Conservation (phyloP, 331 rosid genomes). For the Prunus yedoensis region DNA sequence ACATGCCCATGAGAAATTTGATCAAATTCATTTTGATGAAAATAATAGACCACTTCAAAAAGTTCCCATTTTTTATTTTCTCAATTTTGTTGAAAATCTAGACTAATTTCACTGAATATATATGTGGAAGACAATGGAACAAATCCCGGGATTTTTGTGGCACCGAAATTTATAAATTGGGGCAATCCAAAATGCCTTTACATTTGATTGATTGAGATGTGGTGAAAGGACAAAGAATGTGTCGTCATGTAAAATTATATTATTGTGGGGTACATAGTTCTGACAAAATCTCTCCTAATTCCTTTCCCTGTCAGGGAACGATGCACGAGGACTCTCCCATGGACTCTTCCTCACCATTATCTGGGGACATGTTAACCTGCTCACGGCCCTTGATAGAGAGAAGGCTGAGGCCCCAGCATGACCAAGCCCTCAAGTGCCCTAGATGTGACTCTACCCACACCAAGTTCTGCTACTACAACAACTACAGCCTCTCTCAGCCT, state of each 20-base stretch:
- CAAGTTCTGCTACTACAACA: constrained; percentile 97
- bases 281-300: constrained; percentile 11
- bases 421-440: constrained; percentile 82
- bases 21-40: background rate
- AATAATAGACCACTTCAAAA: background rate
- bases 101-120: no score
- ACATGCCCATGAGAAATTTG: background rate
- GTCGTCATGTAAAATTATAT: background rate
- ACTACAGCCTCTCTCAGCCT: constrained; percentile 94
- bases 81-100: background rate
- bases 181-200: no score
- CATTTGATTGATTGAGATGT: background rate
- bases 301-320: constrained; percentile 46
- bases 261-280: background rate
- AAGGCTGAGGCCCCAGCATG: constrained; percentile 70
- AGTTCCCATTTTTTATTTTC: background rate
- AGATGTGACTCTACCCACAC: constrained; percentile 96
- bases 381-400: constrained; percentile 72
- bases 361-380: constrained; percentile 70
- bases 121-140: no score
- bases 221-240: constrained; percentile 5
- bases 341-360: constrained; percentile 62
- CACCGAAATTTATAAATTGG: no score
- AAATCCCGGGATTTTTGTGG: no score
- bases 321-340: constrained; percentile 65